These are phyloP conservation scores for Psilocybe mexicana DNA, from an alignment of 1,284 basidiomycete genomes.

Conservation along the genomic window DNA sequence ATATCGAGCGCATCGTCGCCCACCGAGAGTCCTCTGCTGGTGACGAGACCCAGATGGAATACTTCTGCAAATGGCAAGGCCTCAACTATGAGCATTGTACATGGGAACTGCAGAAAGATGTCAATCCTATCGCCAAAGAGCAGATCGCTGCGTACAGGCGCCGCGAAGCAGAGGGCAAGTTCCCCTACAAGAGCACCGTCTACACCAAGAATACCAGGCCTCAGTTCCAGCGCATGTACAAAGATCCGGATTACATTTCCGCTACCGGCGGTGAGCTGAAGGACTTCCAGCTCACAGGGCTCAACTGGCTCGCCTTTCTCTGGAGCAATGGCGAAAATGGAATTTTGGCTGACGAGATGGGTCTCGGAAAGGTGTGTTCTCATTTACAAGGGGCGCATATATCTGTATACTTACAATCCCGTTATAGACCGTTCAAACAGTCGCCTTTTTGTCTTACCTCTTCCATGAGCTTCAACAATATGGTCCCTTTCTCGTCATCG, in stretches of 20 bases:
- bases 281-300: slow-evolving; percentile 96
- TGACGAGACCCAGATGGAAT: slow-evolving; percentile 59
- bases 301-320: slow-evolving; percentile 97
- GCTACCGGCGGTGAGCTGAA: slow-evolving; percentile 85
- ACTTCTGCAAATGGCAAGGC: slow-evolving; percentile 97
- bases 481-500: slow-evolving; percentile 97
- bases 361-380: slow-evolving; percentile 85
- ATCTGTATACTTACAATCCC: slow-evolving; percentile 1
- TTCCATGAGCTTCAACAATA: slow-evolving; percentile 94
- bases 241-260: slow-evolving; percentile 89
- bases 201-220: slow-evolving; percentile 79
- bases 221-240: slow-evolving; percentile 81
- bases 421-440: slow-evolving; percentile 89
- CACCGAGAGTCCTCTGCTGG: slow-evolving; percentile 75
- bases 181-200: slow-evolving; percentile 83
- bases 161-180: slow-evolving; percentile 78
- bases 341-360: slow-evolving; percentile 99
- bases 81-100: slow-evolving; percentile 96
- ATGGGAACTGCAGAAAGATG: slow-evolving; percentile 89
- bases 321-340: slow-evolving; percentile 97
- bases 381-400: slow-evolving; percentile 4
- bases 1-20: slow-evolving; percentile 89
- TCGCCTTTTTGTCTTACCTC: slow-evolving; percentile 93
- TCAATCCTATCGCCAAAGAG: slow-evolving; percentile 70
- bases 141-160: slow-evolving; percentile 83